A percentile compares a stretch with the other conserved stretches of the same genome.
Evolutionary conservation across 306 rosid genomes (phyloP).

Genomic region (Acacia confusa): DNA sequence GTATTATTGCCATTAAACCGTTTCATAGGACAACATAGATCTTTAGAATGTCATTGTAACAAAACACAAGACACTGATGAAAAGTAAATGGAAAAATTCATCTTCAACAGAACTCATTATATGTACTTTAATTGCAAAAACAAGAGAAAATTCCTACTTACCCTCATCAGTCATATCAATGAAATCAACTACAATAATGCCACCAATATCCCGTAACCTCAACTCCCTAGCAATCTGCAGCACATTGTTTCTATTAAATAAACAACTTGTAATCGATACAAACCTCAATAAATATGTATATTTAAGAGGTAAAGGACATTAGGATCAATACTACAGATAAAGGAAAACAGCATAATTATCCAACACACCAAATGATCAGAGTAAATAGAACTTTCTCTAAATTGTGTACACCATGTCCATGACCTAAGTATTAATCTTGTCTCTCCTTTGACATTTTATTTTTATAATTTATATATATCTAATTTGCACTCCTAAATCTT

Average conservation of each 20-base stretch:
- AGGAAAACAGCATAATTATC: constrained; percentile 22
- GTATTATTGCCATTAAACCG: neutral
- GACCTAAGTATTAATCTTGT: neutral
- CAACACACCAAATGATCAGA: neutral
- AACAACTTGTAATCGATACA: constrained; percentile 17
- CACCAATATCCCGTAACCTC: constrained; percentile 93
- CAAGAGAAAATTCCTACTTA: constrained; percentile 41
- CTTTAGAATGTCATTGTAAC: constrained; percentile 4
- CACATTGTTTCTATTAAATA: constrained; percentile 35
- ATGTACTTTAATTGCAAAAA: constrained; percentile 24
- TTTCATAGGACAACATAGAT: constrained; percentile 7
- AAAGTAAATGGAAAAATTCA: constrained; percentile 19
- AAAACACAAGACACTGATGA: constrained; percentile 12
- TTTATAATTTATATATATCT: neutral
- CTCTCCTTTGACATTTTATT: neutral
- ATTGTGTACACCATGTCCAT: neutral
- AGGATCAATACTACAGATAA: constrained; percentile 16
- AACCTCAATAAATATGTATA: neutral
- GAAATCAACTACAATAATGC: constrained; percentile 97
- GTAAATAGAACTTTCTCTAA: constrained; percentile 14
- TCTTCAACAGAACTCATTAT: constrained; percentile 1
- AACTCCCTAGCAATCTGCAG: constrained; percentile 95
- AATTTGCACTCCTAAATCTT: neutral
- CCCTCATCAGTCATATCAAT: constrained; percentile 96
- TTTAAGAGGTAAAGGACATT: constrained; percentile 8